Percentiles rank a stretch among this genome's conserved stretches.
Evolutionary conservation across 441 rosid genomes (phyloP).

Genomic region (Adansonia madagascariensis): DNA sequence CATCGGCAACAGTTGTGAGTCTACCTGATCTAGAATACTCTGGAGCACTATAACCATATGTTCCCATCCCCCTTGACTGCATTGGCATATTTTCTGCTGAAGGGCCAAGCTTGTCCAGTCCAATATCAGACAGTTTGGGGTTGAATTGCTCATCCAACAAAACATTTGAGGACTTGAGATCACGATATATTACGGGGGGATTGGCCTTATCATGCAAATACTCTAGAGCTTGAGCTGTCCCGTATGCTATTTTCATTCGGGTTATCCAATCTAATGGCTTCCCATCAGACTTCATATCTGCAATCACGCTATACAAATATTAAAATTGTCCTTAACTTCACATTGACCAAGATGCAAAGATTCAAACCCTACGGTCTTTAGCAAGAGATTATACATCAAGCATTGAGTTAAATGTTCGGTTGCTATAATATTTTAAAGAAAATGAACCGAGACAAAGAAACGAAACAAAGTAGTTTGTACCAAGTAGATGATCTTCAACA

Average conservation of each 20-base stretch:
- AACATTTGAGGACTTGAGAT: background rate
- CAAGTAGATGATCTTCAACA: background rate
- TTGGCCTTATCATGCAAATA: background rate
- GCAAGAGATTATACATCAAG: no score
- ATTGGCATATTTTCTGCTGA: background rate
- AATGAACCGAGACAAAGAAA: background rate
- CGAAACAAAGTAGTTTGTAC: background rate
- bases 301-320: background rate
- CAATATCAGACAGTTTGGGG: background rate
- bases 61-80: constrained; percentile 14
- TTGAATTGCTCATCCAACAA: background rate
- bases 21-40: background rate
- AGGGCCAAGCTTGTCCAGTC: background rate
- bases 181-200: background rate
- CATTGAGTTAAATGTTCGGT: no score
- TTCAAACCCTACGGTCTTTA: no score
- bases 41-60: background rate
- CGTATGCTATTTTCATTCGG: constrained; percentile 7
- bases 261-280: background rate
- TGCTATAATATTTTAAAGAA: no score
- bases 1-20: constrained; percentile 2
- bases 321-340: background rate
- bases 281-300: background rate
- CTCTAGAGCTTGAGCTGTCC: background rate
- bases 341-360: no score